phyloP scores from a whole-genome alignment of 1,284 basidiomycete species.

The Naganishia sp. region DNA sequence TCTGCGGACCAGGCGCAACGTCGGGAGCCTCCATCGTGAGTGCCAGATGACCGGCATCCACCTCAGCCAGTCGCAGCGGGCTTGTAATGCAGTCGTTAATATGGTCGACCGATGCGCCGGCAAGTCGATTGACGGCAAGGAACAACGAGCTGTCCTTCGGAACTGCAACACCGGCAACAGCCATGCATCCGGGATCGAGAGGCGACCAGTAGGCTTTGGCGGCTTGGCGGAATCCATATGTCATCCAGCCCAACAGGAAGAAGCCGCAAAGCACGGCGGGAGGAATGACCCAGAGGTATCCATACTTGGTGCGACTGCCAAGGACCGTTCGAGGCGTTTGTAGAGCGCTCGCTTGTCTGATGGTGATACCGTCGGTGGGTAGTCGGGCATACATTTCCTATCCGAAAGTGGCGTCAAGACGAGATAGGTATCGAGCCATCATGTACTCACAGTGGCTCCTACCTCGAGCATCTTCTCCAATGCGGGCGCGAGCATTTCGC shows the following conservation, averaged over 20 bases:
- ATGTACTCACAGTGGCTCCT: constrained; percentile 13
- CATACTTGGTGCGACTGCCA: constrained; percentile 19
- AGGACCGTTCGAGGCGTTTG: constrained; percentile 26
- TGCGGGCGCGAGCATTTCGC: constrained; percentile 15
- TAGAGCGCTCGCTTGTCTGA: background rate
- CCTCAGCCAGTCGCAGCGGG: constrained; percentile 21
- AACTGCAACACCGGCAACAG: constrained; percentile 23
- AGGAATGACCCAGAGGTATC: constrained; percentile 25
- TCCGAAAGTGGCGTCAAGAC: too few relatives aligned
- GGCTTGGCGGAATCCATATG: constrained; percentile 17
- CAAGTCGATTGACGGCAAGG: constrained; percentile 4
- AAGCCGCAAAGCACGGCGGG: constrained; percentile 7
- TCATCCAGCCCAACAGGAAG: constrained; percentile 26
- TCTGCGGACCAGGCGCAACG: constrained; percentile 13
- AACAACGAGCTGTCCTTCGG: constrained; percentile 22
- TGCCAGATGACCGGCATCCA: constrained; percentile 19
- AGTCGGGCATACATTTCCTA: constrained; percentile 23
- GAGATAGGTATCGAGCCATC: too few relatives aligned
- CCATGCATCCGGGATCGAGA: constrained; percentile 25
- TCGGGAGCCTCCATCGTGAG: constrained; percentile 16
- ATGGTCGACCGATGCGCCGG: constrained; percentile 11
- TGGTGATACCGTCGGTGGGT: background rate
- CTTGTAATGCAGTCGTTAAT: constrained; percentile 13
- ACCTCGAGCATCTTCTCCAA: constrained; percentile 24
- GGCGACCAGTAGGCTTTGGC: constrained; percentile 27